Conservation (phyloP, 257 asterid genomes). For the Linderniella brevidens region DNA sequence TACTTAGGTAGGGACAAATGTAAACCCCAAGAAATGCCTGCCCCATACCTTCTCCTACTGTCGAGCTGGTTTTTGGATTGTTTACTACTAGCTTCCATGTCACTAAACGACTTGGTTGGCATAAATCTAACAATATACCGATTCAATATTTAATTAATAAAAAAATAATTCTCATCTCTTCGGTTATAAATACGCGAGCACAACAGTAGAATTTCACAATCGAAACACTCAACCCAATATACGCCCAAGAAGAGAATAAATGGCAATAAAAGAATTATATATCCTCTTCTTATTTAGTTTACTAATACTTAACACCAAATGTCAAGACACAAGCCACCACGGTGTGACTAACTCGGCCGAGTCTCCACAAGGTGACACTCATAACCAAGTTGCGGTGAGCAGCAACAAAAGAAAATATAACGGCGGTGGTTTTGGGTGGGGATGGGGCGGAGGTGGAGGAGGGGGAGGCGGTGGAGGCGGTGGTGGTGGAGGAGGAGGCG, state of each 20-base stretch:
- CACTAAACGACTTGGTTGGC: too few species aligned
- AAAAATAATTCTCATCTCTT: too few species aligned
- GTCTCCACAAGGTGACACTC: conserved; percentile 4
- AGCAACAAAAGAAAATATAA: conserved; percentile 6
- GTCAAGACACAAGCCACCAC: conserved; percentile 2
- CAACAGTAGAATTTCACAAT: too few species aligned
- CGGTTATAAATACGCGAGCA: too few species aligned
- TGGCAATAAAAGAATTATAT: conserved; percentile 9
- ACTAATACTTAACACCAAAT: not conserved
- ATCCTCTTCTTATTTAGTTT: not conserved
- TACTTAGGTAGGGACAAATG: too few species aligned
- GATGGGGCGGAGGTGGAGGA: conserved; percentile 4
- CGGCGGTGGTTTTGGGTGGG: not conserved
- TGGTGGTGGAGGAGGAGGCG: conserved; percentile 9
- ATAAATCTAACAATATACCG: too few species aligned
- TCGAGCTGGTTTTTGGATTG: too few species aligned
- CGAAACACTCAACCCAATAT: too few species aligned
- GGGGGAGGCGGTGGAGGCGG: conserved; percentile 12
- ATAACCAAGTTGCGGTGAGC: conserved; percentile 7
- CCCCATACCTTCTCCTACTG: too few species aligned
- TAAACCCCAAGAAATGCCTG: too few species aligned
- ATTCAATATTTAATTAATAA: too few species aligned
- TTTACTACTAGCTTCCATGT: too few species aligned
- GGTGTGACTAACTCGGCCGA: not conserved
- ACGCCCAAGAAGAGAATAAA: not conserved